A percentile compares a stretch with the other conserved stretches of the same genome.
Conservation (phyloP, 2,329 filamentous ascomycete genomes). For the Aspergillus puulaauensis region DNA sequence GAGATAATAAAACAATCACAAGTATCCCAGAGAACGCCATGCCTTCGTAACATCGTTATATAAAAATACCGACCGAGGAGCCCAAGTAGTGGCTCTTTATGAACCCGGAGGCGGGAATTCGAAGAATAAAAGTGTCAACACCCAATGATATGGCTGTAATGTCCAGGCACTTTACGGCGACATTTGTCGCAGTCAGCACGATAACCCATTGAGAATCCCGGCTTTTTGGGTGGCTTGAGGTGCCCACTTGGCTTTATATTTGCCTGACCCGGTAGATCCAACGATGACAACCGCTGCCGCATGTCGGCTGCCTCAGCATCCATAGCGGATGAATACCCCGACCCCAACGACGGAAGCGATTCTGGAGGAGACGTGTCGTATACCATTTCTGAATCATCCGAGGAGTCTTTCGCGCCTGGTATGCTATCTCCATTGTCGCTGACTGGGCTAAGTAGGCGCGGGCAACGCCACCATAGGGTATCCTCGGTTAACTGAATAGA, state of each 20-base stretch:
- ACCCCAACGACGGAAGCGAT: conserved; percentile 1
- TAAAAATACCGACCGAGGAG: not conserved
- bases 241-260: not conserved
- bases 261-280: not conserved
- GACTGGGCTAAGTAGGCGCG: conserved; percentile 41
- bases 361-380: conserved; percentile 9
- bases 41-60: not conserved
- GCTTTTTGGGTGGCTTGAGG: conserved; percentile 31
- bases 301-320: conserved; percentile 4
- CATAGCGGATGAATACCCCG: not conserved
- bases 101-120: not conserved
- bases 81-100: not conserved
- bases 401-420: conserved; percentile 7
- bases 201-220: conserved; percentile 75
- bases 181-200: conserved; percentile 77
- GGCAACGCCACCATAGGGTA: conserved; percentile 21
- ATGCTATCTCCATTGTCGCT: conserved; percentile 34
- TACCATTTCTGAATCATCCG: conserved; percentile 21
- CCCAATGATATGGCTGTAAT: conserved; percentile 74
- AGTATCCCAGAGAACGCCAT: not conserved
- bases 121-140: conserved; percentile 17
- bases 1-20: not conserved
- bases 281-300: conserved; percentile 3
- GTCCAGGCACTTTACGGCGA: conserved; percentile 69
- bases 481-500: conserved; percentile 6